Evolutionary conservation across 2,329 filamentous ascomycete species (phyloP).

Genomic region (Nemania sp.): DNA sequence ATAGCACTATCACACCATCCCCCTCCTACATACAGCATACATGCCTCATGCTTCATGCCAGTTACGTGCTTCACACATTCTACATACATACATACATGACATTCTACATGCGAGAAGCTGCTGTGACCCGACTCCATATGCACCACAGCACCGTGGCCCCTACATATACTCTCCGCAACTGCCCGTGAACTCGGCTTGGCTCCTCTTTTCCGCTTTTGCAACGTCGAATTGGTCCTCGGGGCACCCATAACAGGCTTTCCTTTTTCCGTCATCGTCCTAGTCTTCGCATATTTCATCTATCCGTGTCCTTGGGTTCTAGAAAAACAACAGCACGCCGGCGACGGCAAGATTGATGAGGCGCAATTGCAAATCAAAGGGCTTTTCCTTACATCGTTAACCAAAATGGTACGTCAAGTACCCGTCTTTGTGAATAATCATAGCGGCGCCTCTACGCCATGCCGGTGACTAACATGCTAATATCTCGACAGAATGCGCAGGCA

Average conservation of each 20-base stretch:
- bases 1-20: conserved; percentile 48
- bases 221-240: conserved; percentile 47
- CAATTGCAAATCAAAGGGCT: conserved; percentile 39
- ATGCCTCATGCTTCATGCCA: not conserved
- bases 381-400: conserved; percentile 33
- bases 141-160: conserved; percentile 21
- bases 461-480: conserved; percentile 38
- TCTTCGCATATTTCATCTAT: conserved; percentile 49
- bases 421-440: not conserved
- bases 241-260: conserved; percentile 46
- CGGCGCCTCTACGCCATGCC: conserved; percentile 1
- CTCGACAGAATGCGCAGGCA: conserved; percentile 47
- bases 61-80: not conserved
- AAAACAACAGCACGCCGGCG: conserved; percentile 48
- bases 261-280: conserved; percentile 39
- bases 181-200: conserved; percentile 46
- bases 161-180: conserved; percentile 39
- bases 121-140: conserved; percentile 28
- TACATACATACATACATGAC: not conserved
- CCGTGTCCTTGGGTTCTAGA: conserved; percentile 47
- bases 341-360: conserved; percentile 49
- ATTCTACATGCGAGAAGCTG: conserved; percentile 40
- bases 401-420: conserved; percentile 39
- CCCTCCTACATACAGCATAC: conserved; percentile 11
- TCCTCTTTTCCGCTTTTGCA: conserved; percentile 50